phyloP scores from a whole-genome alignment of 2,329 filamentous ascomycete species.

The Camillea tinctor region DNA sequence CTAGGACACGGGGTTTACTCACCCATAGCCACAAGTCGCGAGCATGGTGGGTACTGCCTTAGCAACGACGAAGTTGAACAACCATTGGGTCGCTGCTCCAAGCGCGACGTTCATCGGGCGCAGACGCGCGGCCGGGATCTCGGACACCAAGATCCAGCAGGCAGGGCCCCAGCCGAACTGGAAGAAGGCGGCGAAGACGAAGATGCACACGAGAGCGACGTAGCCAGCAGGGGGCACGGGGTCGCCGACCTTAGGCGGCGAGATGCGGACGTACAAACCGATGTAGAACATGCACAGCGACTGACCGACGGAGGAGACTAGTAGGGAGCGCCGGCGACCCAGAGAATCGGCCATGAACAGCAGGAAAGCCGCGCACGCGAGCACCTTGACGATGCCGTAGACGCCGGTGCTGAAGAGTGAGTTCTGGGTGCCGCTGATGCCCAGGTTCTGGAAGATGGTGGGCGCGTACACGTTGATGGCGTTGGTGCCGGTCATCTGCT shows the following conservation, averaged over 20 bases:
- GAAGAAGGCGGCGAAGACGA: constrained; percentile 67
- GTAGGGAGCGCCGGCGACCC: constrained; percentile 52
- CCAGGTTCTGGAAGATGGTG: constrained; percentile 34
- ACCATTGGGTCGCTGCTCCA: constrained; percentile 61
- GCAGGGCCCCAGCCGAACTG: constrained; percentile 65
- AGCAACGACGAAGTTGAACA: constrained; percentile 66
- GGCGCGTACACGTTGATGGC: constrained; percentile 36
- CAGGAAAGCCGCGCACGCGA: constrained; percentile 56
- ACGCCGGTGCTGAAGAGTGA: constrained; percentile 62
- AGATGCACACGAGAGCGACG: constrained; percentile 65
- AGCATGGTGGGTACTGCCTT: constrained; percentile 65
- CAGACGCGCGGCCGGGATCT: constrained; percentile 62
- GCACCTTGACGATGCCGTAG: constrained; percentile 62
- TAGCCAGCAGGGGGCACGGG: constrained; percentile 61
- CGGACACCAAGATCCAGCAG: constrained; percentile 63
- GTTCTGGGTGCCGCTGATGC: constrained; percentile 44
- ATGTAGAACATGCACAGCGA: constrained; percentile 64
- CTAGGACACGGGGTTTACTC: constrained; percentile 4
- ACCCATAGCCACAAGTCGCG: constrained; percentile 44
- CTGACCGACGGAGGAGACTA: constrained; percentile 61
- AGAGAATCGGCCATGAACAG: constrained; percentile 60
- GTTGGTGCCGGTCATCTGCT: constrained; percentile 66
- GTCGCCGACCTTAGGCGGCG: constrained; percentile 48
- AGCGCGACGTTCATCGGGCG: constrained; percentile 53
- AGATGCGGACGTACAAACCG: constrained; percentile 61